phyloP scores from a whole-genome alignment of 768 basidiomycete genomes.

The Myochromella boudieri region DNA sequence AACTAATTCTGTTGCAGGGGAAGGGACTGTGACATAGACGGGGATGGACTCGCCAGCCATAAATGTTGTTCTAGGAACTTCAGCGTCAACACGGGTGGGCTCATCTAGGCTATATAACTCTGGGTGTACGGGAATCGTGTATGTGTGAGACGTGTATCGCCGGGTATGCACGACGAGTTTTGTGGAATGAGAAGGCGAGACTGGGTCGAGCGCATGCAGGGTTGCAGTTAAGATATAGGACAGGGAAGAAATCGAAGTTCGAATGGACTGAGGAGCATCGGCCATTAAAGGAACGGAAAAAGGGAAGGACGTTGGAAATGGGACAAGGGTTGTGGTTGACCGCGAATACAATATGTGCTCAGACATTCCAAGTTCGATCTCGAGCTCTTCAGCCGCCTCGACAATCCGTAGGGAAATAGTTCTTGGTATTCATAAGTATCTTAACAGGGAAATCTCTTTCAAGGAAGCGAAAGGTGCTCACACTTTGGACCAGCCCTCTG shows the following conservation, averaged over 20 bases:
- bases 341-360: conserved; percentile 57
- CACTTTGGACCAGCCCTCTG: conserved; percentile 65
- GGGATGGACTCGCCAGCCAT: conserved; percentile 73
- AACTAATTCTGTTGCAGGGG: conserved; percentile 67
- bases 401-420: conserved; percentile 65
- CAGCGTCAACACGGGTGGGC: conserved; percentile 68
- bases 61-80: conserved; percentile 73
- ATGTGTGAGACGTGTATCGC: conserved; percentile 68
- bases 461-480: conserved; percentile 40
- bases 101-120: conserved; percentile 55
- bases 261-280: conserved; percentile 83
- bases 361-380: conserved; percentile 64
- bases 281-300: conserved; percentile 78
- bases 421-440: conserved; percentile 33
- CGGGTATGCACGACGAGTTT: conserved; percentile 68
- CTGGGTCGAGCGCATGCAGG: conserved; percentile 49
- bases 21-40: conserved; percentile 77
- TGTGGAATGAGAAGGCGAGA: conserved; percentile 44
- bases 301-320: conserved; percentile 64
- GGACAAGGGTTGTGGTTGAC: conserved; percentile 29
- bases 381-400: conserved; percentile 59
- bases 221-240: conserved; percentile 69
- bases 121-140: conserved; percentile 56
- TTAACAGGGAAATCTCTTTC: conserved; percentile 6
- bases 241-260: conserved; percentile 72